Conservation (phyloP, 495 filamentous ascomycete genomes). For the Mytilinidion resinicola region DNA sequence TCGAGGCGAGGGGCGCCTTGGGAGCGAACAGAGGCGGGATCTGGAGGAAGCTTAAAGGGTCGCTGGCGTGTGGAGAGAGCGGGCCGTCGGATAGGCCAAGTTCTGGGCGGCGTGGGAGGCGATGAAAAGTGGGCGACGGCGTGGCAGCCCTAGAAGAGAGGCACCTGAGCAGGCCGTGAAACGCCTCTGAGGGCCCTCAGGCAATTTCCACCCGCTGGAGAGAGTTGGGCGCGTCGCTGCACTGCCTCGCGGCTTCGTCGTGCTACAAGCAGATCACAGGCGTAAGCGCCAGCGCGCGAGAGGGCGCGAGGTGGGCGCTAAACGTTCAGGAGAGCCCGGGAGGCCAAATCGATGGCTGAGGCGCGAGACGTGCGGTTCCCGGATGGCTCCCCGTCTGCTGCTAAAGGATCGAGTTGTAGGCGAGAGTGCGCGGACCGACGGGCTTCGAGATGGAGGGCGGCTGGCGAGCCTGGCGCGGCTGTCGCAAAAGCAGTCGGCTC, state of each 20-base stretch:
- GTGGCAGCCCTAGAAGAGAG: not conserved
- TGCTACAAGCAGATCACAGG: not conserved
- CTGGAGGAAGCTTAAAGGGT: not conserved
- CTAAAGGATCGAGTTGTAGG: not conserved
- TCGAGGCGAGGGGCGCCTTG: not conserved
- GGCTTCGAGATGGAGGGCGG: not conserved
- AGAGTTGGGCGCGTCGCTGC: not conserved
- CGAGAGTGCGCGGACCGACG: not conserved
- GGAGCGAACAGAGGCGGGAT: not conserved
- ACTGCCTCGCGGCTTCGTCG: not conserved
- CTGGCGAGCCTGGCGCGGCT: constrained; percentile 3
- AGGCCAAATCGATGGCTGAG: not conserved
- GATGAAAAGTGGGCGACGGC: not conserved
- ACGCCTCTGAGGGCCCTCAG: not conserved
- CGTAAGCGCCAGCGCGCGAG: constrained; percentile 4
- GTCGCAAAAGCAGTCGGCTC: constrained; percentile 4
- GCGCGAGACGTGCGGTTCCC: not conserved
- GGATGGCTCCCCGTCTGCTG: not conserved
- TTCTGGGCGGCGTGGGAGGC: not conserved
- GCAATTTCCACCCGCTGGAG: not conserved
- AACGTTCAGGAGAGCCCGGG: no score
- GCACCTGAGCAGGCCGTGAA: not conserved
- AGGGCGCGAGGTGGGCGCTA: not conserved
- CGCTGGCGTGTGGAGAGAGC: not conserved
- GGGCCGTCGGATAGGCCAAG: not conserved